Base-by-base conservation (phyloP, 352 stramenopile species). In the Phytophthora idaei region DNA sequence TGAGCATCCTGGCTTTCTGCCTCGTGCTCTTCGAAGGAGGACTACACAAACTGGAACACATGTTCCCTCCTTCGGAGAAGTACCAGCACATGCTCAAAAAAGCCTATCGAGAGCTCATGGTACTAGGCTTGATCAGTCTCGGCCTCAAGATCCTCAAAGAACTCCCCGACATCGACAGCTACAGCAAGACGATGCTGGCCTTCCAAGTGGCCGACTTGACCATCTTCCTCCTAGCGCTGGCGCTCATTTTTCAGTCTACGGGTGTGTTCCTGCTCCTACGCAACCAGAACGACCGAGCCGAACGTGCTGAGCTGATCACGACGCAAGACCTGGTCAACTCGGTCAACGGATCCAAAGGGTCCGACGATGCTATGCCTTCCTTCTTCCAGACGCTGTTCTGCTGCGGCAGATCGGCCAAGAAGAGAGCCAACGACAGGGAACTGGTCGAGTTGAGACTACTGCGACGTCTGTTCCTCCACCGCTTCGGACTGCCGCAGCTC, bases 61-160 rank as follows among this genome's bases (percentile, higher is more conserved):
- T 78, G 14, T 67, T 89, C 28, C 61, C 73, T 27, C 66, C 62
- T 27, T 85, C 78, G 27, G 74, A 78, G 28, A 91, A 88, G 59
- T 90, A 88, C 46, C 59, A 86, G 41, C 77, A 90, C 54, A 91
- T 91, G 72, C 63, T 90, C 31, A 83, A 75, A 60, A 91, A 91
- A 67, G 67, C 66, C 1, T 90, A 80, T 48, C 69, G 73, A 67
- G 81, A 90, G 46, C 69, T 90, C 25, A 87, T 88, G 79, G 68
- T 88, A 0, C 69, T 88, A 2, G 81, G 81, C 0, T 47, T 90
- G n/a, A 81, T 88, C 57, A 79, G 79, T 45, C 64, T 90, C 36
- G 50, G 65, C 0, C 57, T 90, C 54, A 89, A 90, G 62, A 63
- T 86, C 14, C 61, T 74, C 47, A 82, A 86, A 36, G 77, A 87